phyloP scores from a whole-genome alignment of 1,139 yeast genomes.

The Kurtzmaniella quercitrusa region DNA sequence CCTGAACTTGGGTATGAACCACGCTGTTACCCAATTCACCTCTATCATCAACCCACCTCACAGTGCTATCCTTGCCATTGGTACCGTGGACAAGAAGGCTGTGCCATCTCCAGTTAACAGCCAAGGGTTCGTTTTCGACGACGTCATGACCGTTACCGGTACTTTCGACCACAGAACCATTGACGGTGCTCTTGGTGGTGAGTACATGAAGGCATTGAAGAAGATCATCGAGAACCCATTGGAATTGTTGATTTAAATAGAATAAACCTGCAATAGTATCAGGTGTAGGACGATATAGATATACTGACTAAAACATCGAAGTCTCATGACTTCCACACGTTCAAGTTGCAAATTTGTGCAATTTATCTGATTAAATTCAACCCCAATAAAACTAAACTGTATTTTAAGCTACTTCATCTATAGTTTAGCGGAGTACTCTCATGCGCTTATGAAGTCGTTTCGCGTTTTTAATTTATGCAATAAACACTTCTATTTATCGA shows the following conservation, averaged over 20 bases:
- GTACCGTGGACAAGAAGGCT: conserved; percentile 89
- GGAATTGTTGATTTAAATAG: conserved; percentile 70
- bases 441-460: too few species aligned
- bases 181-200: conserved; percentile 98
- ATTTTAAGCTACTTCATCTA: too few species aligned
- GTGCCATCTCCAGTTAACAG: conserved; percentile 90
- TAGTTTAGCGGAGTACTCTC: too few species aligned
- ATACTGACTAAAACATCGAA: not conserved
- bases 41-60: conserved; percentile 99
- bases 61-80: conserved; percentile 87
- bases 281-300: not conserved
- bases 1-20: conserved; percentile 98
- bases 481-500: too few species aligned
- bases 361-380: too few species aligned
- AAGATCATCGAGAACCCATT: conserved; percentile 91
- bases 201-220: conserved; percentile 91
- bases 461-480: too few species aligned
- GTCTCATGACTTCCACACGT: not conserved
- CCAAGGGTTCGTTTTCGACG: conserved; percentile 89
- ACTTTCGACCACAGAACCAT: conserved; percentile 96
- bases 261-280: not conserved
- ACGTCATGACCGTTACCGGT: conserved; percentile 87
- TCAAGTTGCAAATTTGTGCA: too few species aligned
- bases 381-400: too few species aligned
- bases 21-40: conserved; percentile 86